Percentiles rank a stretch among this genome's conserved stretches.
These are phyloP conservation scores for Vigna reflexopilosa DNA, from an alignment of 306 rosid species.

Conservation along the genomic window DNA sequence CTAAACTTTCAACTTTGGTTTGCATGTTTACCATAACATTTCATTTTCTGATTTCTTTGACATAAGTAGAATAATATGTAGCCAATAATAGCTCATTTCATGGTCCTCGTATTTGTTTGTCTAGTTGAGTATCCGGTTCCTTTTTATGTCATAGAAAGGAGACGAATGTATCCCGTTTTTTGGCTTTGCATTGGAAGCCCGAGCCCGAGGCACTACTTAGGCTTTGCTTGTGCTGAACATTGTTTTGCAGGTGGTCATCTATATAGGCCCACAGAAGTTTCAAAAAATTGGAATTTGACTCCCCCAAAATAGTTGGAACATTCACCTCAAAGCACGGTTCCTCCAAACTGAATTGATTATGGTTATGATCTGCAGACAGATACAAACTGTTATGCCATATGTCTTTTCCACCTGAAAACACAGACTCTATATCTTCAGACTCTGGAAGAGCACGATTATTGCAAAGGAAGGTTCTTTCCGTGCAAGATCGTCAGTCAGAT, in stretches of 20 bases:
- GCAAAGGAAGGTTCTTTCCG: constrained; percentile 12
- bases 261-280: constrained; percentile 51
- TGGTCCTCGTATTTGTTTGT: constrained; percentile 31
- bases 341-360: constrained; percentile 34
- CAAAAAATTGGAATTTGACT: constrained; percentile 59
- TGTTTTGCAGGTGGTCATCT: constrained; percentile 67
- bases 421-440: constrained; percentile 9
- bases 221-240: constrained; percentile 39
- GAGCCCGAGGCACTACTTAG: constrained; percentile 10
- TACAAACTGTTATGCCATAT: constrained; percentile 18
- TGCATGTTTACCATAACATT: neutral
- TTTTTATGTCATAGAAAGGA: constrained; percentile 22
- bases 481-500: neutral
- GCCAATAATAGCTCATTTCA: constrained; percentile 7
- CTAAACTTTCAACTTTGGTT: constrained; percentile 2
- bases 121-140: neutral
- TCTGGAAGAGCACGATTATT: constrained; percentile 31
- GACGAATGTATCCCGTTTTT: constrained; percentile 13
- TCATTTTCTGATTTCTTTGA: constrained; percentile 21
- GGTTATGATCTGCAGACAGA: constrained; percentile 34
- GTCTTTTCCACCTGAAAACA: neutral
- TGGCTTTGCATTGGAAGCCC: constrained; percentile 26
- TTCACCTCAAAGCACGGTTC: constrained; percentile 26
- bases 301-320: constrained; percentile 52
- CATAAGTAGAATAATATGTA: constrained; percentile 6